phyloP scores from a whole-genome alignment of 2,329 filamentous ascomycete genomes.

The Hypoxylon sp. region DNA sequence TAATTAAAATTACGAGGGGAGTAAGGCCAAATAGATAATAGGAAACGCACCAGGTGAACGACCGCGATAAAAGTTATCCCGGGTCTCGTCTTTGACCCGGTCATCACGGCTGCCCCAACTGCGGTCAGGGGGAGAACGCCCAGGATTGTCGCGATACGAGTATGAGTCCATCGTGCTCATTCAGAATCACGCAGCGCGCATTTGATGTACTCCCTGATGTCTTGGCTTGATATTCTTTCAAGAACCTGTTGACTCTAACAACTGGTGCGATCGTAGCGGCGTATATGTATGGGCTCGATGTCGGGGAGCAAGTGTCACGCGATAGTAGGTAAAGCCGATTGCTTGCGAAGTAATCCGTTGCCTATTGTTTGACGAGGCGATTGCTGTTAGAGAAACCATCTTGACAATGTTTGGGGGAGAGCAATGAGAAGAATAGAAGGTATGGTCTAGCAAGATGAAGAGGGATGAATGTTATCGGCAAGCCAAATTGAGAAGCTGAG shows the following conservation, averaged over 20 bases:
- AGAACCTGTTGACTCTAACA: not conserved
- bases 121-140: slow-evolving; percentile 68
- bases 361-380: slow-evolving; percentile 67
- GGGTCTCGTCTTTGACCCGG: slow-evolving; percentile 66
- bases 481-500: slow-evolving; percentile 53
- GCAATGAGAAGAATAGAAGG: slow-evolving; percentile 48
- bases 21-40: slow-evolving; percentile 3
- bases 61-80: slow-evolving; percentile 74
- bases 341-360: slow-evolving; percentile 49
- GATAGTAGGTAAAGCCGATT: slow-evolving; percentile 44
- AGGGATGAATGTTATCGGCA: slow-evolving; percentile 48
- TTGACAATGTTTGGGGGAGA: slow-evolving; percentile 54
- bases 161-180: slow-evolving; percentile 68
- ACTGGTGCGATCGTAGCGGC: slow-evolving; percentile 21
- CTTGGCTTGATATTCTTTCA: not conserved
- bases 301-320: not conserved
- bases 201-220: not conserved
- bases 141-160: slow-evolving; percentile 67
- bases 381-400: slow-evolving; percentile 71
- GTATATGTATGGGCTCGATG: slow-evolving; percentile 42
- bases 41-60: slow-evolving; percentile 77
- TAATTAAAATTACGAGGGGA: slow-evolving; percentile 5
- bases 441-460: slow-evolving; percentile 43
- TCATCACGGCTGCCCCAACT: slow-evolving; percentile 69
- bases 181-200: slow-evolving; percentile 30